Conservation (phyloP, 345 rosid genomes). For the Cardamine resedifolia region DNA sequence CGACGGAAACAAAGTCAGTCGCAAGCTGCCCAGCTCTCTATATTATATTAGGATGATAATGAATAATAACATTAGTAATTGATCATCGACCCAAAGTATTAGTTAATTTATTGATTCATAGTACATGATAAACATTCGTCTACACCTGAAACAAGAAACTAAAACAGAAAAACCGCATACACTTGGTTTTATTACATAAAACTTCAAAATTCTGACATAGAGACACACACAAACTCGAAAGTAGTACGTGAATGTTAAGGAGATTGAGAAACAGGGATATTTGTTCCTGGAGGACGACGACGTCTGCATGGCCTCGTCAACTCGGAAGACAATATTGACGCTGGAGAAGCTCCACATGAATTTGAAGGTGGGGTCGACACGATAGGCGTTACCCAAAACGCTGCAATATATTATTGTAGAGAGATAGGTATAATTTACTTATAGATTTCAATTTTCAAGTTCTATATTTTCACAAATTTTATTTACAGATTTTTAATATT, state of each 20-base stretch:
- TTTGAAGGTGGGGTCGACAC: neutral
- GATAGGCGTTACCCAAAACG: neutral
- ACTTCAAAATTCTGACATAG: neutral
- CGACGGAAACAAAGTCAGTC: too few species aligned
- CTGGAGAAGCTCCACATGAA: slow-evolving; percentile 25
- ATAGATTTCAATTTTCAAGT: neutral
- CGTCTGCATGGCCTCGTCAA: slow-evolving; percentile 6
- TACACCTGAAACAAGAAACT: too few species aligned
- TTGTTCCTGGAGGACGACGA: slow-evolving; percentile 13
- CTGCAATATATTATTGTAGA: neutral
- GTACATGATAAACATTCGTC: too few species aligned
- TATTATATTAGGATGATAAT: too few species aligned
- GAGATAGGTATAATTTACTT: neutral
- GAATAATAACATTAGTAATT: too few species aligned
- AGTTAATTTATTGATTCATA: too few species aligned
- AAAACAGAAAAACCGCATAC: too few species aligned
- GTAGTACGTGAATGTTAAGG: neutral
- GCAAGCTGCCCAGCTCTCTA: too few species aligned
- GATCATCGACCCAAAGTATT: too few species aligned
- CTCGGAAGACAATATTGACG: neutral
- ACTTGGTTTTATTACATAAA: too few species aligned
- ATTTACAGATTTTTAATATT: neutral
- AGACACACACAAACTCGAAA: neutral
- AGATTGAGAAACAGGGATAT: neutral
- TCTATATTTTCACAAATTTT: neutral